Conservation (phyloP, 176 grass and related monocot genomes). For the Avena insularis region DNA sequence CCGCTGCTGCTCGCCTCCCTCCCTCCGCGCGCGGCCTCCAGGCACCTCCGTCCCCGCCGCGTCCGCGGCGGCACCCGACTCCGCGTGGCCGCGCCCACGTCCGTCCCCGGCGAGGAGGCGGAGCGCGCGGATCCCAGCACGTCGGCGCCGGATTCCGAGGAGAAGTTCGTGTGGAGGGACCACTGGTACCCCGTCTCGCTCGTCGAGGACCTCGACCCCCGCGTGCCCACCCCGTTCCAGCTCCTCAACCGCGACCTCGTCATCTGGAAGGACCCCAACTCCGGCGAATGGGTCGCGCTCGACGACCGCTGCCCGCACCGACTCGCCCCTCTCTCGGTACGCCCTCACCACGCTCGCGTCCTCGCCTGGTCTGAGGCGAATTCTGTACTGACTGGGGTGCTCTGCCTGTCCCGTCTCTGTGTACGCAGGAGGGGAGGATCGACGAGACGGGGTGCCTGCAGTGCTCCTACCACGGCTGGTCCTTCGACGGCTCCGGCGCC, state of each 20-base stretch:
- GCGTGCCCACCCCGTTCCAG: constrained; percentile 83
- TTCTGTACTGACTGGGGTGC: too few species aligned
- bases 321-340: constrained; percentile 90
- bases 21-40: constrained; percentile 5
- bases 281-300: constrained; percentile 78
- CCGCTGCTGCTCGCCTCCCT: not conserved
- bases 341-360: too few species aligned
- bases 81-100: constrained; percentile 74
- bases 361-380: too few species aligned
- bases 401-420: not conserved
- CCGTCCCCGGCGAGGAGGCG: constrained; percentile 55
- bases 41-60: not conserved
- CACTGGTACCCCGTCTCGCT: constrained; percentile 98
- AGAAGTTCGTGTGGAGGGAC: constrained; percentile 91
- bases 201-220: constrained; percentile 88
- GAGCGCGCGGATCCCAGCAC: constrained; percentile 55
- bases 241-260: constrained; percentile 98
- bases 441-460: constrained; percentile 95
- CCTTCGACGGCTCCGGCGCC: constrained; percentile 74
- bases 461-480: constrained; percentile 97
- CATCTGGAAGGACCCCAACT: constrained; percentile 89
- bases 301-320: constrained; percentile 97
- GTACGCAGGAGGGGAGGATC: constrained; percentile 81
- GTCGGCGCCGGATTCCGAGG: constrained; percentile 50
- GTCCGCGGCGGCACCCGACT: constrained; percentile 32